A percentile compares a stretch with the other conserved stretches of the same genome.
These are phyloP conservation scores for Anthracocystis panici-leucophaei DNA, from an alignment of 1,284 basidiomycete genomes.

Conservation along the genomic window DNA sequence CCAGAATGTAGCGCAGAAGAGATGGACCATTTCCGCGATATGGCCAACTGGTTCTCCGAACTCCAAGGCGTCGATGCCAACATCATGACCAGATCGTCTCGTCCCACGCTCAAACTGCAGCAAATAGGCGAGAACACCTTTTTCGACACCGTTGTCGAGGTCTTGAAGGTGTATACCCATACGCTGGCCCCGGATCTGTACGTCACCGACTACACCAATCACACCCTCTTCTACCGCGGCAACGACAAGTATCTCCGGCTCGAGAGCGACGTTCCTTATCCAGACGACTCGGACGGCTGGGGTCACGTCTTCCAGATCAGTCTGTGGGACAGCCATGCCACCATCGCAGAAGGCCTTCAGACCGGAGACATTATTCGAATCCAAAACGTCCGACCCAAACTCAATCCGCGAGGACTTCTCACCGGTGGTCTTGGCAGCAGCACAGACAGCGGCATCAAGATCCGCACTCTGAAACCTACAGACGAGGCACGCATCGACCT, in stretches of 20 bases:
- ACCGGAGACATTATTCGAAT: slow-evolving; percentile 58
- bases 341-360: slow-evolving; percentile 46
- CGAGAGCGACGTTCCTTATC: slow-evolving; percentile 31
- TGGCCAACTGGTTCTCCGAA: slow-evolving; percentile 44
- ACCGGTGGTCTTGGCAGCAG: slow-evolving; percentile 53
- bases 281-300: slow-evolving; percentile 43
- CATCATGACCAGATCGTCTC: slow-evolving; percentile 20
- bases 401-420: slow-evolving; percentile 48
- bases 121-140: slow-evolving; percentile 46
- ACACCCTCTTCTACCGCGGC: slow-evolving; percentile 48
- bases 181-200: slow-evolving; percentile 56
- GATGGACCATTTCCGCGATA: slow-evolving; percentile 45
- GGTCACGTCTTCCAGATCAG: slow-evolving; percentile 60
- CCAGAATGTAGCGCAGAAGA: slow-evolving; percentile 47
- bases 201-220: slow-evolving; percentile 62
- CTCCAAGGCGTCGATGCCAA: slow-evolving; percentile 39
- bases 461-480: slow-evolving; percentile 39
- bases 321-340: slow-evolving; percentile 57
- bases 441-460: slow-evolving; percentile 49
- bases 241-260: slow-evolving; percentile 50
- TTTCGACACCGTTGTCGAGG: slow-evolving; percentile 58
- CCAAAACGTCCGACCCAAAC: slow-evolving; percentile 53
- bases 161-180: slow-evolving; percentile 55
- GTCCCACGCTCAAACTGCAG: slow-evolving; percentile 38
- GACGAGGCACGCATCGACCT: slow-evolving; percentile 37